Percentiles rank a stretch among this genome's conserved stretches.
Evolutionary conservation across 306 rosid genomes (phyloP).

Genomic region (Prunus salicina): DNA sequence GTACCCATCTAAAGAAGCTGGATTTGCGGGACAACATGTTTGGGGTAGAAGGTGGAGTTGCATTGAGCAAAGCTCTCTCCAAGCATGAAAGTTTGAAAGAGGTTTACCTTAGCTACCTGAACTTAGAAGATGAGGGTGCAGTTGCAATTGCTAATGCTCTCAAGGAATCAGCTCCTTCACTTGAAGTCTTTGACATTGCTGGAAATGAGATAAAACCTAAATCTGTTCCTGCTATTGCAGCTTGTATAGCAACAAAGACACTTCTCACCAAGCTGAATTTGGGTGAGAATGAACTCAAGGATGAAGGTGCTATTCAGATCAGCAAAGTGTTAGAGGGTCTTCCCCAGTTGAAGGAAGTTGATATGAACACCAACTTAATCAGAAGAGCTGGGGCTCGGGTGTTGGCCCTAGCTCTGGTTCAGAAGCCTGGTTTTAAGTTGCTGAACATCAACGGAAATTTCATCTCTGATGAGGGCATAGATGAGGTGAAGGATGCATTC

Average conservation of each 20-base stretch:
- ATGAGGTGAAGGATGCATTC: slow-evolving; percentile 59
- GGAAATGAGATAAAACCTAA: slow-evolving; percentile 84
- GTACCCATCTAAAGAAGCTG: slow-evolving; percentile 64
- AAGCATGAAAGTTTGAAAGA: slow-evolving; percentile 59
- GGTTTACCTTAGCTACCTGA: slow-evolving; percentile 76
- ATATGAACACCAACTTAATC: slow-evolving; percentile 62
- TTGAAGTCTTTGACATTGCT: slow-evolving; percentile 79
- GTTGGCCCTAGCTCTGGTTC: slow-evolving; percentile 64
- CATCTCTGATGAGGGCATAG: slow-evolving; percentile 81
- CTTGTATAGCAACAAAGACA: slow-evolving; percentile 51
- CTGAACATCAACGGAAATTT: slow-evolving; percentile 73
- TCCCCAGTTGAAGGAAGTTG: slow-evolving; percentile 61
- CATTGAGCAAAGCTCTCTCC: slow-evolving; percentile 74
- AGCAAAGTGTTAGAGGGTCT: slow-evolving; percentile 63
- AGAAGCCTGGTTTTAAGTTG: slow-evolving; percentile 59
- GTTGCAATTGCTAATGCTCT: slow-evolving; percentile 60
- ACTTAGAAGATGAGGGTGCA: slow-evolving; percentile 83
- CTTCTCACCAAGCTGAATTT: slow-evolving; percentile 64
- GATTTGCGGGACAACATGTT: slow-evolving; percentile 93
- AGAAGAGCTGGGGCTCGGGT: slow-evolving; percentile 73
- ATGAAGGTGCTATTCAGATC: slow-evolving; percentile 73
- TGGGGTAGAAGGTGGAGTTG: slow-evolving; percentile 74
- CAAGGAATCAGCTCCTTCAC: slow-evolving; percentile 69
- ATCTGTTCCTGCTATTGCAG: slow-evolving; percentile 67
- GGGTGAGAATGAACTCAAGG: slow-evolving; percentile 87